phyloP scores from a whole-genome alignment of 768 basidiomycete genomes.

The Amanita molliuscula region DNA sequence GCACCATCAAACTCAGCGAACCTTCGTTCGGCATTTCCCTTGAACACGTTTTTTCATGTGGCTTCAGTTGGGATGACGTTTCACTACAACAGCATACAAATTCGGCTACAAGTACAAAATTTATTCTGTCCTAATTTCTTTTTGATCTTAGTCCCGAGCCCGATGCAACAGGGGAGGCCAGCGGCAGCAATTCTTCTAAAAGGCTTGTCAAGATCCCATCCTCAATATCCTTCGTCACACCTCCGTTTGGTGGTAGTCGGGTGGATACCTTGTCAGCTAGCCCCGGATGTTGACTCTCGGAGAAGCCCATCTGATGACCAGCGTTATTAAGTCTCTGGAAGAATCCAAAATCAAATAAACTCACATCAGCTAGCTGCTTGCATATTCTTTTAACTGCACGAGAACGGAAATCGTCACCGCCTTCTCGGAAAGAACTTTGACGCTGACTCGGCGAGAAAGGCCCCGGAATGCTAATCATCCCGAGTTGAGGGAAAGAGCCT shows the following conservation, averaged over 20 bases:
- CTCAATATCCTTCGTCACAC: conserved; percentile 42
- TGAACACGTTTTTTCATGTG: conserved; percentile 4
- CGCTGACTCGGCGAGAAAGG: conserved; percentile 20
- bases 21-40: not conserved
- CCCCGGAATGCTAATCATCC: conserved; percentile 50
- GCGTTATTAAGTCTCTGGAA: conserved; percentile 6
- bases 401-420: conserved; percentile 21
- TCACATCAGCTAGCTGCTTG: conserved; percentile 53
- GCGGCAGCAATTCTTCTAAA: conserved; percentile 45
- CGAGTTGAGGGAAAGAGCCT: conserved; percentile 49
- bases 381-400: conserved; percentile 42
- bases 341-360: conserved; percentile 14
- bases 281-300: conserved; percentile 41
- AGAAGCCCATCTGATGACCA: conserved; percentile 61
- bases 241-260: conserved; percentile 32
- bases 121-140: not conserved
- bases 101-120: conserved; percentile 21
- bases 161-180: conserved; percentile 20
- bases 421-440: conserved; percentile 14
- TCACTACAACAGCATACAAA: not conserved
- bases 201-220: conserved; percentile 57
- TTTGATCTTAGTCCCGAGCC: conserved; percentile 19
- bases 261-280: conserved; percentile 39
- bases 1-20: not conserved
- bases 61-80: not conserved